Percentiles rank a stretch among this genome's conserved stretches.
Conservation (phyloP, 23 red algal genomes). For the Rhodosorus marinus region DNA sequence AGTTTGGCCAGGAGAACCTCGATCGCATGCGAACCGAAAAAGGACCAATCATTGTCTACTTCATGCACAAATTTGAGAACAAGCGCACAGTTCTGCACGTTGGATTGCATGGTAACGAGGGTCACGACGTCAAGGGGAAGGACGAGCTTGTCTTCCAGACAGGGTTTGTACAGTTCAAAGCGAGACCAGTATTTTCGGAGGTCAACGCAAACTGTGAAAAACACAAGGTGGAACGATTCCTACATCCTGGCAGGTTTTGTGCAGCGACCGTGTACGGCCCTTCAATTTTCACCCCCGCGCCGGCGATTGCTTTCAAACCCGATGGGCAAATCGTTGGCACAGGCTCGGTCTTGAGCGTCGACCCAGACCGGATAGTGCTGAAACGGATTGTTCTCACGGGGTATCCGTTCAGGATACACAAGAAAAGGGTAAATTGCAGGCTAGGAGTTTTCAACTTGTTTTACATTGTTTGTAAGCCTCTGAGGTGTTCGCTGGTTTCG, state of each 20-base stretch:
- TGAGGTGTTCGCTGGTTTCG: too few species aligned
- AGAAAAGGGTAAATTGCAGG: too few species aligned
- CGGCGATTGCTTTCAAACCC: conserved; percentile 26
- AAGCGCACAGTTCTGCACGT: not conserved
- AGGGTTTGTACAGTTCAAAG: conserved; percentile 62
- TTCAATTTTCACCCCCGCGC: conserved; percentile 61
- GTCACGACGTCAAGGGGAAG: conserved; percentile 55
- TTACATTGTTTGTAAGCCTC: too few species aligned
- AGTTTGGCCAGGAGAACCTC: not conserved
- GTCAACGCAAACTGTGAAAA: conserved; percentile 30
- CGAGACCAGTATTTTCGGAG: conserved; percentile 45
- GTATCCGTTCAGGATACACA: conserved; percentile 67
- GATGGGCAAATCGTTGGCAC: conserved; percentile 30
- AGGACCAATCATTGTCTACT: not conserved
- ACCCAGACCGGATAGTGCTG: conserved; percentile 78
- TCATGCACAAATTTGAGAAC: not conserved
- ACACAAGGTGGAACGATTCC: conserved; percentile 56
- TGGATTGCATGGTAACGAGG: conserved; percentile 39
- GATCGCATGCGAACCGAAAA: not conserved
- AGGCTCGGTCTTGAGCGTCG: conserved; percentile 37
- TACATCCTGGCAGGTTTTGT: conserved; percentile 22
- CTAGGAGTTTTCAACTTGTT: too few species aligned
- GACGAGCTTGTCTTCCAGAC: conserved; percentile 29
- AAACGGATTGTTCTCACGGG: conserved; percentile 88
- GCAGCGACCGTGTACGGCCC: conserved; percentile 77